phyloP scores from a whole-genome alignment of 306 rosid genomes.

The Gynostemma pentaphyllum region DNA sequence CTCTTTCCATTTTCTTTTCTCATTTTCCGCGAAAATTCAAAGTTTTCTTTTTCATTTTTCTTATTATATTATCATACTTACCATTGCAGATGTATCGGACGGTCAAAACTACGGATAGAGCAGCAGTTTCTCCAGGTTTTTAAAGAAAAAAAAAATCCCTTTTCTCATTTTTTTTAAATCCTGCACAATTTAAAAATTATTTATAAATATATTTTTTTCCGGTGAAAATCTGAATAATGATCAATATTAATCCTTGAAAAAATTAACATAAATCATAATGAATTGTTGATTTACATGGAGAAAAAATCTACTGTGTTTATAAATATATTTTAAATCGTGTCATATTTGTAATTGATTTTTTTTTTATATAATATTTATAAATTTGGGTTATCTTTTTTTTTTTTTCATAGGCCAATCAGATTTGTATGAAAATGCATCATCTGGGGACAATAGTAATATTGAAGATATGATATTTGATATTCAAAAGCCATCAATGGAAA shows the following conservation, averaged over 20 bases:
- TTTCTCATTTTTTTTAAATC: neutral
- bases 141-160: too few species aligned
- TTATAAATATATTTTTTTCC: neutral
- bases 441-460: constrained; percentile 60
- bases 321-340: too few species aligned
- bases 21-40: neutral
- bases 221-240: too few species aligned
- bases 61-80: constrained; percentile 1
- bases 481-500: constrained; percentile 32
- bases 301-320: too few species aligned
- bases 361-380: neutral
- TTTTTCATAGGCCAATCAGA: constrained; percentile 43
- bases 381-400: neutral
- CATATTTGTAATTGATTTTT: neutral
- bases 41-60: neutral
- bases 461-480: constrained; percentile 62
- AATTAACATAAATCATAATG: too few species aligned
- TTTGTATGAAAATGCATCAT: constrained; percentile 59
- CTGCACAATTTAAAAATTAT: too few species aligned
- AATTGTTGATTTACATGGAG: too few species aligned
- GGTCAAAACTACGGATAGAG: constrained; percentile 69
- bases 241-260: too few species aligned
- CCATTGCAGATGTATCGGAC: constrained; percentile 61
- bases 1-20: neutral
- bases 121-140: constrained; percentile 31